Percentiles rank a stretch among this genome's conserved stretches.
Conservation (phyloP, 164 flowering plant species). For the Umbilicus rupestris region DNA sequence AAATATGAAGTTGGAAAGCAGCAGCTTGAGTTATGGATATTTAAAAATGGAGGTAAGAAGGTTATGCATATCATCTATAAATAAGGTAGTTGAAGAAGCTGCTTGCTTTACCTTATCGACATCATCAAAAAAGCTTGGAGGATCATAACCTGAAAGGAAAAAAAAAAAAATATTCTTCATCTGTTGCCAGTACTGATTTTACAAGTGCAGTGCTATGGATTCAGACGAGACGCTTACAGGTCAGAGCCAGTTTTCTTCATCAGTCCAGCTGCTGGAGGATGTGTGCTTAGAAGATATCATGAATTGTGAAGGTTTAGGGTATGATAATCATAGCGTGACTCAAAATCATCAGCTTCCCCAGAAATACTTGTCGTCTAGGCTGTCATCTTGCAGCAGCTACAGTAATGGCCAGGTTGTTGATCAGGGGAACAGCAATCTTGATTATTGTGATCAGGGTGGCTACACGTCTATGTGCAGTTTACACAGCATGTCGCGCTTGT, state of each 20-base stretch:
- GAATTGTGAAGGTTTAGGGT: constrained; percentile 8
- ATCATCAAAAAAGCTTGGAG: constrained; percentile 6
- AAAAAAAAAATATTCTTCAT: neutral
- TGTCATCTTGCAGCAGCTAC: constrained; percentile 30
- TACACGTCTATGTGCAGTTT: constrained; percentile 14
- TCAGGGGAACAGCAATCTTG: constrained; percentile 14
- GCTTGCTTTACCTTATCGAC: constrained; percentile 18
- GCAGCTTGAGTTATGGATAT: neutral
- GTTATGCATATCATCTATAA: neutral
- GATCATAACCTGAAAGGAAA: neutral
- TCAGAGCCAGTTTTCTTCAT: constrained; percentile 6
- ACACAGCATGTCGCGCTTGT: constrained; percentile 27
- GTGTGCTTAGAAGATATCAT: constrained; percentile 15
- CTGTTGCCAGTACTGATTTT: neutral
- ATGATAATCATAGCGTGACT: neutral
- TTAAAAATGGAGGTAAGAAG: neutral
- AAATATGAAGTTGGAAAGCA: neutral
- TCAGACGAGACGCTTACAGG: constrained; percentile 6
- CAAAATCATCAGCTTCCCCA: constrained; percentile 16
- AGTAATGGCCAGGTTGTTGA: constrained; percentile 14
- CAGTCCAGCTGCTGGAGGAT: constrained; percentile 10
- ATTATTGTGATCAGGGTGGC: constrained; percentile 9
- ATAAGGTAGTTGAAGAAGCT: constrained; percentile 6
- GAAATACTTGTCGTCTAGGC: constrained; percentile 29
- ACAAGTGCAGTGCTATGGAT: neutral